Base-by-base conservation (phyloP, 2,329 filamentous ascomycete species). In the Phaeosphaeriaceae sp. region DNA sequence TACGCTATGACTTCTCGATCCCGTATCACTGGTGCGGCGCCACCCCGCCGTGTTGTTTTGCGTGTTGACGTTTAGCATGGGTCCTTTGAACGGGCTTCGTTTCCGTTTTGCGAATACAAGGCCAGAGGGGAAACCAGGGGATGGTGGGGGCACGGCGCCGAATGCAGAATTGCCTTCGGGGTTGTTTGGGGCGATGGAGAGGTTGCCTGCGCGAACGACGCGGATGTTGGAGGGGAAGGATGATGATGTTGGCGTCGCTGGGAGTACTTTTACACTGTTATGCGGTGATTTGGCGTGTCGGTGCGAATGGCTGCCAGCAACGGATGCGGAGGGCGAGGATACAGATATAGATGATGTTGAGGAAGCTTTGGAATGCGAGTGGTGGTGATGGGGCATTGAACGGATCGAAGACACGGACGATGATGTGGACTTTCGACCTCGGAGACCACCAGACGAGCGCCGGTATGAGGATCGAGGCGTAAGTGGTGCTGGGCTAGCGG, bases 381-480 rank as follows among this genome's bases (percentile, higher is more conserved):
- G 88, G 60, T 92, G 90, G 64, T 93, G 92, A 67, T 71, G 67
- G 29, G 69, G 70, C 68, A 97, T 91, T 36, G 89, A 95, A 50
- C 94, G 87, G 48, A 99, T 87, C 0, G 92, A 96, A 1, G 92
- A 97, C 13, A 99, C 87, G 0, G 92, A 97, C 0, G 92, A 96
- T 0, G 92, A 97, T 0, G 94, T 99, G 0, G 93, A 97, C 72
- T 97, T 97, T 52, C 94, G 86, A 30, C 94, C 93, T 21, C 92
- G 85, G 36, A 97, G 82, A 23, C 93, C 92, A 35, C 83, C 85
- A 4, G 91, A 96, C 2, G 90, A 86, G 29, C 92, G 88, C 9
- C 94, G 86, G 64, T 95, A 88, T 1, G 89, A 90, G 4, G 90
- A 92, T 32, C 92, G 88, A 3, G 94, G 93, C 0, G 94, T 97